Percentiles rank a stretch among this genome's conserved stretches.
These are phyloP conservation scores for Fraxinus greggii DNA, from an alignment of 305 asterid species.

Conservation along the genomic window DNA sequence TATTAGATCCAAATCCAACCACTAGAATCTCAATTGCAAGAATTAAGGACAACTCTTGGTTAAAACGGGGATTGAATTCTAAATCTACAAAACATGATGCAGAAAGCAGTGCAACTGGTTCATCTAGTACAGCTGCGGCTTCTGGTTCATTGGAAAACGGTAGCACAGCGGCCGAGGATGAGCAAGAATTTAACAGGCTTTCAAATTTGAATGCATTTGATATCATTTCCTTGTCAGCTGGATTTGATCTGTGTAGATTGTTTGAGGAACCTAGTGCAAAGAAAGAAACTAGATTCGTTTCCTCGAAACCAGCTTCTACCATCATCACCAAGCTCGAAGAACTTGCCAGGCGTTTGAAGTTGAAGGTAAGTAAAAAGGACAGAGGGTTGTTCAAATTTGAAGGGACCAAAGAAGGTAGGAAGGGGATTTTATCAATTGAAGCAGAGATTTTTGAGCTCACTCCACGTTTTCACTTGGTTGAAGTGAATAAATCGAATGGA, in stretches of 20 bases:
- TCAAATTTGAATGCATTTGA: constrained; percentile 56
- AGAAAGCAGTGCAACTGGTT: constrained; percentile 26
- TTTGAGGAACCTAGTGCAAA: constrained; percentile 46
- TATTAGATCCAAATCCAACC: constrained; percentile 57
- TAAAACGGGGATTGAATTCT: constrained; percentile 32
- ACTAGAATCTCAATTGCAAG: constrained; percentile 47
- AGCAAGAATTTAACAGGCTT: constrained; percentile 27
- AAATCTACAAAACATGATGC: constrained; percentile 25
- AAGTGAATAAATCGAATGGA: constrained; percentile 51
- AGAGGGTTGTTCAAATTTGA: constrained; percentile 52
- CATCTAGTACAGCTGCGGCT: background rate
- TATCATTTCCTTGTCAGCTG: constrained; percentile 53
- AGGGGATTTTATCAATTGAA: constrained; percentile 45
- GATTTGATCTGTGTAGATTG: constrained; percentile 57
- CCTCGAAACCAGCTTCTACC: constrained; percentile 45
- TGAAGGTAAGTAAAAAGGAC: constrained; percentile 49
- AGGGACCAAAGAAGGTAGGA: constrained; percentile 53
- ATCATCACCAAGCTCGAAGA: constrained; percentile 50
- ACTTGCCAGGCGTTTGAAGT: constrained; percentile 44
- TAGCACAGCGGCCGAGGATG: constrained; percentile 11
- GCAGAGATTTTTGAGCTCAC: constrained; percentile 58
- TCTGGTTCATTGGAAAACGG: constrained; percentile 9
- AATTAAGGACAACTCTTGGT: constrained; percentile 52
- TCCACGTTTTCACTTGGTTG: constrained; percentile 49
- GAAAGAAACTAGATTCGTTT: constrained; percentile 47